A percentile compares a stretch with the other conserved stretches of the same genome.
Evolutionary conservation across 768 basidiomycete species (phyloP).

Genomic region (Nidularia sp.): DNA sequence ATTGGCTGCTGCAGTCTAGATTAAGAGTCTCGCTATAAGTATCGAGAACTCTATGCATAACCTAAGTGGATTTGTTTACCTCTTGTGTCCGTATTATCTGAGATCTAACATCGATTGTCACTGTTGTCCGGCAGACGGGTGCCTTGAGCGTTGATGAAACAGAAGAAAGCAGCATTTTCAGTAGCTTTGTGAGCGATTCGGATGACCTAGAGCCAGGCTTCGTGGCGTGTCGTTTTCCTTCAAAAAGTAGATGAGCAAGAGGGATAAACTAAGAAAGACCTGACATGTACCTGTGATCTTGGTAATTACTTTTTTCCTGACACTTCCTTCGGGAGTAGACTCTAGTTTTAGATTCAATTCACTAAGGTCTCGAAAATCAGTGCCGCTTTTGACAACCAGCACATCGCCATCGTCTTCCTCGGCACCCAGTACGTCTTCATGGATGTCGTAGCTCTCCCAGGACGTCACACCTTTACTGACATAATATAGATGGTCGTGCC

Average conservation of each 20-base stretch:
- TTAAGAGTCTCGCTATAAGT: too few species aligned
- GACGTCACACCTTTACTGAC: constrained; percentile 57
- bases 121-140: constrained; percentile 69
- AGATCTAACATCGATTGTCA: constrained; percentile 70
- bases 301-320: constrained; percentile 63
- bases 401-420: constrained; percentile 72
- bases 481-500: constrained; percentile 87
- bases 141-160: constrained; percentile 69
- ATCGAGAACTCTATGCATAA: too few species aligned
- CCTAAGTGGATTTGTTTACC: constrained; percentile 25
- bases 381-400: constrained; percentile 80
- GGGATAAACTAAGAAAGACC: constrained; percentile 1
- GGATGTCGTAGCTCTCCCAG: constrained; percentile 65
- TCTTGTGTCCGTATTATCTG: constrained; percentile 71
- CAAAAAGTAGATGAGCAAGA: not conserved
- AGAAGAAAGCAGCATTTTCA: constrained; percentile 61
- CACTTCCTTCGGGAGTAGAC: constrained; percentile 54
- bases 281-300: constrained; percentile 48
- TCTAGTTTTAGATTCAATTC: constrained; percentile 64
- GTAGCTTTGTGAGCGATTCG: constrained; percentile 46
- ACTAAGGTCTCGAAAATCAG: constrained; percentile 85
- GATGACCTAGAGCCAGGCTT: constrained; percentile 56
- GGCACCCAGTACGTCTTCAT: constrained; percentile 52
- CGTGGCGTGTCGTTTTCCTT: constrained; percentile 68
- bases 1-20: constrained; percentile 65